A percentile compares a stretch with the other conserved stretches of the same genome.
Evolutionary conservation across 2,329 filamentous ascomycete genomes (phyloP).

Genomic region (Ramichloridium luteum): DNA sequence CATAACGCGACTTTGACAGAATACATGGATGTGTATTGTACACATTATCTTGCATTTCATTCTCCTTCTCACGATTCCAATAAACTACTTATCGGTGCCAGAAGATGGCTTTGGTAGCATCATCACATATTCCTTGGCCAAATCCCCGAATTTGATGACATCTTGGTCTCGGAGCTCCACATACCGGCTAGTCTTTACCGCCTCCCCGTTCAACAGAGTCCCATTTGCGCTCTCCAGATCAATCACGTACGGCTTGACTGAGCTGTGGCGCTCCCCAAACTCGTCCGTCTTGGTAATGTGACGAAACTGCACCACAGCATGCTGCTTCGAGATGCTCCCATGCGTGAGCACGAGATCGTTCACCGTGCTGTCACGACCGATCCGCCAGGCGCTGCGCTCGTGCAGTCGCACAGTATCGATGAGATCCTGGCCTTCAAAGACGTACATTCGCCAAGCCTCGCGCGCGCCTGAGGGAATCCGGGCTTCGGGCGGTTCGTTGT

Average conservation of each 20-base stretch:
- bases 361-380: constrained; percentile 68
- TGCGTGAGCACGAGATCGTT: constrained; percentile 79
- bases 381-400: constrained; percentile 74
- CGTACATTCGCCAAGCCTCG: constrained; percentile 77
- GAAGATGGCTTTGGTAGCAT: constrained; percentile 68
- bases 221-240: constrained; percentile 92
- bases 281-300: constrained; percentile 74
- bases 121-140: constrained; percentile 86
- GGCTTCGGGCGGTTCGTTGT: constrained; percentile 87
- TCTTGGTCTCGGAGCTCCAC: constrained; percentile 82
- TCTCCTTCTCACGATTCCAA: no score
- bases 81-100: no score
- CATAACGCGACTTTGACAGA: no score
- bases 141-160: constrained; percentile 75
- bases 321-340: constrained; percentile 87
- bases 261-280: constrained; percentile 70
- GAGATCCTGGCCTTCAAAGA: constrained; percentile 72
- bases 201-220: constrained; percentile 66
- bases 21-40: no score
- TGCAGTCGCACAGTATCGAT: constrained; percentile 71
- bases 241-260: constrained; percentile 66
- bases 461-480: constrained; percentile 63
- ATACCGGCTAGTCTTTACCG: constrained; percentile 63
- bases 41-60: no score
- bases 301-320: constrained; percentile 89